Evolutionary conservation across 2,329 filamentous ascomycete genomes (phyloP), one percentile per base, ranked within the genome.

Genomic region (Hypoxylon sp.): DNA sequence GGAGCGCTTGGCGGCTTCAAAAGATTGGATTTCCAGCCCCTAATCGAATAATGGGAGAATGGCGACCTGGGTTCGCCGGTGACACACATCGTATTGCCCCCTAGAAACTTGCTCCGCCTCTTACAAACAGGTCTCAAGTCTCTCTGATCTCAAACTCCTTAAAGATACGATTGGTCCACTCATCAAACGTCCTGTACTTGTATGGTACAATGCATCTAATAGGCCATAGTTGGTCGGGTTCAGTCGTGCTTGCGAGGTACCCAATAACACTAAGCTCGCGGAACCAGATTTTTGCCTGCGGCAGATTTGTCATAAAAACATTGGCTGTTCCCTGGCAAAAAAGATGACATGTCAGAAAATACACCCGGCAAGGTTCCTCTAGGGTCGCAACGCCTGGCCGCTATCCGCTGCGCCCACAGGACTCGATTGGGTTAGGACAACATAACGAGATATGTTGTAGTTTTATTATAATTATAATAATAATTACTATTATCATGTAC

Each of bases 241-340:
- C 46, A 56, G 58, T 59, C 19, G 53, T 59, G 51, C 51, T 48
- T 59, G 59, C 62, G 57, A 61, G 48, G 57, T 60, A 59, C 59
- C 65, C 65, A 68, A 68, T 66, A 60, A 55, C 61, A 47, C 59
- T 59, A 52, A 56, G 63, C 65, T n/a, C 65, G 63, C 65, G 65
- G 65, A 66, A 63, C 61, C 65, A 62, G 55, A 52, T 62, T 48
- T 54, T 8, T 62, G 53, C 48, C 63, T 51, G 54, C 63, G 41
- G 62, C 62, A 66, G 65, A 66, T 63, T 62, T 59, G 51, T 52
- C 41, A 65, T 59, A 46, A 44, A 62, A 63, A 32, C 54, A 26
- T 62, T 50, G 61, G 56, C 17, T 51, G 34, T 53, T 56, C 62
- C 59, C 65, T 55, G 65, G 58, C 55, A 50, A 47, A 37, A 32